These are phyloP conservation scores for Talinum fruticosum DNA, from an alignment of 148 eudicot species.

Conservation along the genomic window DNA sequence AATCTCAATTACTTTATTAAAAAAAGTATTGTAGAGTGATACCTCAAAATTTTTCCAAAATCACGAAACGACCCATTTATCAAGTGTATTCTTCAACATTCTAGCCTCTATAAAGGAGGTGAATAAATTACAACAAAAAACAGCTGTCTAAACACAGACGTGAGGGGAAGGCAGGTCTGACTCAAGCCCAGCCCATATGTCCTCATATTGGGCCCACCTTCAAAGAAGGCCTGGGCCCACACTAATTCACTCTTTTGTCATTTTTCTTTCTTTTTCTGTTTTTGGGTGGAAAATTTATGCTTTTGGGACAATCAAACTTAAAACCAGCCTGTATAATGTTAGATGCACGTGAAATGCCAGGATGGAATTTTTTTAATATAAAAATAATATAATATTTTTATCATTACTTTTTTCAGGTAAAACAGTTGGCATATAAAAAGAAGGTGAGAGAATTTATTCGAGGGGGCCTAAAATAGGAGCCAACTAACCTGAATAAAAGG, in stretches of 20 bases:
- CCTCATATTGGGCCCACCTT: neutral
- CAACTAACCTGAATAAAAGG: neutral
- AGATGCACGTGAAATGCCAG: conserved; percentile 7
- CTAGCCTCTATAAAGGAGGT: neutral
- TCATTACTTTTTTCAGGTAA: neutral
- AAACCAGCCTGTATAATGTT: neutral
- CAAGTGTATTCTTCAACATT: too few species aligned
- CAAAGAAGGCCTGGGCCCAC: neutral
- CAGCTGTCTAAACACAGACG: conserved; percentile 2
- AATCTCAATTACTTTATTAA: too few species aligned
- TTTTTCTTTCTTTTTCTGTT: neutral
- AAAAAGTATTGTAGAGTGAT: too few species aligned
- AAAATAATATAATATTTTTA: neutral
- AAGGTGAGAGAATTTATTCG: neutral
- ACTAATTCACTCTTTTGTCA: neutral
- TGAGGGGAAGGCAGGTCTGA: too few species aligned
- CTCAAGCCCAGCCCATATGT: neutral
- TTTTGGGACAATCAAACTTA: neutral
- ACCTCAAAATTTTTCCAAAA: too few species aligned
- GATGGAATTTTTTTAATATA: neutral
- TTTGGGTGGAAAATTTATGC: neutral
- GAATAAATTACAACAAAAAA: neutral
- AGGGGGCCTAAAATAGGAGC: neutral
- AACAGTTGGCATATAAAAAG: neutral
- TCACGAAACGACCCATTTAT: too few species aligned